Percentiles rank a stretch among this genome's conserved stretches.
phyloP scores from a whole-genome alignment of 352 stramenopile genomes.

The Phytophthora pisi region DNA sequence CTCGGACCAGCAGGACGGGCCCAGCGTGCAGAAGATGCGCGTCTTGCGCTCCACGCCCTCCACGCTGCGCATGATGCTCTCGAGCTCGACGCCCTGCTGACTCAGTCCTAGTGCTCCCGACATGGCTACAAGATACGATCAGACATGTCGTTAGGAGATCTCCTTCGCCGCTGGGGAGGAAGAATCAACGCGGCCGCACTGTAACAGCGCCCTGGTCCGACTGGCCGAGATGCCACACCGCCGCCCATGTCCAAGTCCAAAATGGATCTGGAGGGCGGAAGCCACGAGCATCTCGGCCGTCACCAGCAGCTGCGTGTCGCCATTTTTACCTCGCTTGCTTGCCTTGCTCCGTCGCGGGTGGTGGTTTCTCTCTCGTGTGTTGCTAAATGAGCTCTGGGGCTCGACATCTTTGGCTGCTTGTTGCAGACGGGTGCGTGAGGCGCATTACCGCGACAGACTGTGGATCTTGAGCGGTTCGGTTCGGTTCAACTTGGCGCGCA shows the following conservation, averaged over 20 bases:
- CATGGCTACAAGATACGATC: conserved; percentile 27
- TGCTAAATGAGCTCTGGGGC: conserved; percentile 26
- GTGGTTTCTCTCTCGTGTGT: conserved; percentile 23
- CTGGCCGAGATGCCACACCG: conserved; percentile 29
- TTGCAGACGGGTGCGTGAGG: neutral
- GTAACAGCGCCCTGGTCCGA: conserved; percentile 34
- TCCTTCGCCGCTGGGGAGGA: neutral
- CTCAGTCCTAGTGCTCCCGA: conserved; percentile 37
- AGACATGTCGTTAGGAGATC: conserved; percentile 3
- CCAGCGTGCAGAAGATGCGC: conserved; percentile 92
- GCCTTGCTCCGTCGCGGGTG: conserved; percentile 12
- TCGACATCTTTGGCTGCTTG: conserved; percentile 17
- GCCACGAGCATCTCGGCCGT: neutral
- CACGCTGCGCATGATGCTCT: conserved; percentile 45
- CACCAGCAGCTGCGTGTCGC: neutral
- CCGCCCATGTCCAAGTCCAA: conserved; percentile 32
- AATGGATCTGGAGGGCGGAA: conserved; percentile 21
- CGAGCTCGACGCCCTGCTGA: conserved; percentile 38
- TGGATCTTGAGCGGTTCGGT: neutral
- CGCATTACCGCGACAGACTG: too few relatives aligned
- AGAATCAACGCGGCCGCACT: conserved; percentile 16
- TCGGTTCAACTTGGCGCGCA: conserved; percentile 6
- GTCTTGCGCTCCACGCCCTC: conserved; percentile 57
- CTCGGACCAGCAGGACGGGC: conserved; percentile 92
- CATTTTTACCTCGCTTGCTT: conserved; percentile 25